These are phyloP conservation scores for Eucalyptus camaldulensis DNA, from an alignment of 345 rosid species.

Conservation along the genomic window DNA sequence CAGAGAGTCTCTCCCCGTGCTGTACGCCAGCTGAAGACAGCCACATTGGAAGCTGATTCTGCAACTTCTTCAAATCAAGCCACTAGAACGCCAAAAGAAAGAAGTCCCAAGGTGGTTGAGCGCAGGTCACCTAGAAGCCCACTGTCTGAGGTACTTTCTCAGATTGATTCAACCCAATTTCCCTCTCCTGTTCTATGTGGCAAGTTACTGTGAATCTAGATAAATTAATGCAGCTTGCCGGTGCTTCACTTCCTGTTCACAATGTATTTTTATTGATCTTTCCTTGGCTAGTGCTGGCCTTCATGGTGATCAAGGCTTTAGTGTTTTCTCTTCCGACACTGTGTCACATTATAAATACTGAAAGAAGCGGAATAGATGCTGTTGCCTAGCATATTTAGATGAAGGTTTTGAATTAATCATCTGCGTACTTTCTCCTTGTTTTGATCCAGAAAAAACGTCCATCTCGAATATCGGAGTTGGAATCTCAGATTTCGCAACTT, in stretches of 20 bases:
- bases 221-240: background rate
- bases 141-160: slow-evolving; percentile 48
- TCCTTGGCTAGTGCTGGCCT: background rate
- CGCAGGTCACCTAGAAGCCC: slow-evolving; percentile 79
- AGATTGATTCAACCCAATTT: background rate
- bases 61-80: slow-evolving; percentile 39
- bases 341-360: background rate
- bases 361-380: background rate
- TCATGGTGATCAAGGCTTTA: background rate
- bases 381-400: background rate
- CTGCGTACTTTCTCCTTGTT: background rate
- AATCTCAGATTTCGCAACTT: slow-evolving; percentile 54
- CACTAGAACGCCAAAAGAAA: slow-evolving; percentile 54
- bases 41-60: slow-evolving; percentile 39
- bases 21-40: slow-evolving; percentile 56
- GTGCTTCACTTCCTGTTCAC: background rate
- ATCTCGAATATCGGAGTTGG: slow-evolving; percentile 71
- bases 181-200: background rate
- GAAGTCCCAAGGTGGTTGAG: slow-evolving; percentile 64
- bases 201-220: background rate
- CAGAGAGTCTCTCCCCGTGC: slow-evolving; percentile 70
- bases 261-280: background rate
- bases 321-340: background rate
- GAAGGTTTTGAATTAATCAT: background rate
- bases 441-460: slow-evolving; percentile 79